phyloP scores from a whole-genome alignment of 345 rosid genomes.

The Angophora floribunda region DNA sequence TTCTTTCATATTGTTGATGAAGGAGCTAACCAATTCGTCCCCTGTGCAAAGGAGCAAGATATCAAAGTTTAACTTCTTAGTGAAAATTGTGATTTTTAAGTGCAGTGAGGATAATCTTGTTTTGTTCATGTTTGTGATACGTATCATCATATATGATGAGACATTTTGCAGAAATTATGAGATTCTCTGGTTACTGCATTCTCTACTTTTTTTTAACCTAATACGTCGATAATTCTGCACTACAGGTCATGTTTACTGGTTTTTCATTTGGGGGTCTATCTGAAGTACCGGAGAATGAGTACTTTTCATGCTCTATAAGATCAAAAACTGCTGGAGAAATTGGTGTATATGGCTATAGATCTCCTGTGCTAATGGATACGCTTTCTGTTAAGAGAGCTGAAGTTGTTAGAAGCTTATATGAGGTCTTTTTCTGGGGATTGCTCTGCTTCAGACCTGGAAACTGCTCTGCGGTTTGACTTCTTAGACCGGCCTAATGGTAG shows the following conservation, averaged over 20 bases:
- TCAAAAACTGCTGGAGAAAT: constrained; percentile 81
- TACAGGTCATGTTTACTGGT: constrained; percentile 72
- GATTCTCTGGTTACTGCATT: not conserved
- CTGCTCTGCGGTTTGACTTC: constrained; percentile 63
- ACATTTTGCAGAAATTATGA: not conserved
- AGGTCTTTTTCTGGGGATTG: constrained; percentile 79
- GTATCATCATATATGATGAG: not conserved
- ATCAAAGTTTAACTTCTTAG: no score
- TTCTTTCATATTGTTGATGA: constrained; percentile 85
- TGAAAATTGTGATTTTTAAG: no score
- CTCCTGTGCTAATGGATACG: constrained; percentile 82
- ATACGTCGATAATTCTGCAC: not conserved
- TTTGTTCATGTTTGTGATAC: not conserved
- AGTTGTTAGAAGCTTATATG: constrained; percentile 68
- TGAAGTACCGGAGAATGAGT: constrained; percentile 70
- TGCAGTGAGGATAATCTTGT: not conserved
- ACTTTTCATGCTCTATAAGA: constrained; percentile 71
- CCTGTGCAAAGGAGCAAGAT: no score
- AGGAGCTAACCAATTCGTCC: constrained; percentile 23
- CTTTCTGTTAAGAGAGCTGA: constrained; percentile 90
- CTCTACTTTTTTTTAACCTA: not conserved
- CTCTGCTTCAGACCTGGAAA: constrained; percentile 78
- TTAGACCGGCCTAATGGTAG: not conserved
- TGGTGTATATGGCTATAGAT: constrained; percentile 82
- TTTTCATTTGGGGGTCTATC: constrained; percentile 84